Evolutionary conservation across 257 asterid genomes (phyloP).

Genomic region (Sherardia arvensis): DNA sequence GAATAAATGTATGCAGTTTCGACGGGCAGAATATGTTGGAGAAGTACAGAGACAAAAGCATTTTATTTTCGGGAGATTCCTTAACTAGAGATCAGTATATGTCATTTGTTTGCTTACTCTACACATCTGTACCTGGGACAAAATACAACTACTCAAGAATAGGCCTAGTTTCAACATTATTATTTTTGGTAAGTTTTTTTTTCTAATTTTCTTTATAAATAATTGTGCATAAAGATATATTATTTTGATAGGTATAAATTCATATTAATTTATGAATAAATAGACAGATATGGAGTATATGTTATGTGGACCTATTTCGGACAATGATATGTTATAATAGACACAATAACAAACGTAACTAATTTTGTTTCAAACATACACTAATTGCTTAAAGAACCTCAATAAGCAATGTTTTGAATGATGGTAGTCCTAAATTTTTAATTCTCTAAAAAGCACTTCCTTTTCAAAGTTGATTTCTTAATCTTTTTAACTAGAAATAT

Average conservation of each 20-base stretch:
- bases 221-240: background rate
- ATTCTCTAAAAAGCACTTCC: too few relatives aligned
- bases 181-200: constrained; percentile 16
- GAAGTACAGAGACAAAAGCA: constrained; percentile 27
- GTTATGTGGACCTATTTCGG: constrained; percentile 1
- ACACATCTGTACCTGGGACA: constrained; percentile 15
- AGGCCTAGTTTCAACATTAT: constrained; percentile 18
- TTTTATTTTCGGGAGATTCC: constrained; percentile 36
- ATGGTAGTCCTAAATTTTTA: too few relatives aligned
- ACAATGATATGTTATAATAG: background rate
- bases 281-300: background rate
- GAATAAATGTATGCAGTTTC: constrained; percentile 17
- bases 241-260: background rate
- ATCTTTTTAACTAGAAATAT: too few relatives aligned
- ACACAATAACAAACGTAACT: background rate
- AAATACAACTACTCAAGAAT: constrained; percentile 17
- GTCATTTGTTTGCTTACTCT: constrained; percentile 33
- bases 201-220: background rate
- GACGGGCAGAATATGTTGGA: constrained; percentile 25
- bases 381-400: background rate
- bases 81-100: constrained; percentile 31
- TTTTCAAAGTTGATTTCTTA: too few relatives aligned
- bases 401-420: background rate
- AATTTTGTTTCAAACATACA: background rate
- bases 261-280: background rate